These are phyloP conservation scores for Beauveria australis DNA, from an alignment of 2,329 filamentous ascomycete species.

Conservation along the genomic window DNA sequence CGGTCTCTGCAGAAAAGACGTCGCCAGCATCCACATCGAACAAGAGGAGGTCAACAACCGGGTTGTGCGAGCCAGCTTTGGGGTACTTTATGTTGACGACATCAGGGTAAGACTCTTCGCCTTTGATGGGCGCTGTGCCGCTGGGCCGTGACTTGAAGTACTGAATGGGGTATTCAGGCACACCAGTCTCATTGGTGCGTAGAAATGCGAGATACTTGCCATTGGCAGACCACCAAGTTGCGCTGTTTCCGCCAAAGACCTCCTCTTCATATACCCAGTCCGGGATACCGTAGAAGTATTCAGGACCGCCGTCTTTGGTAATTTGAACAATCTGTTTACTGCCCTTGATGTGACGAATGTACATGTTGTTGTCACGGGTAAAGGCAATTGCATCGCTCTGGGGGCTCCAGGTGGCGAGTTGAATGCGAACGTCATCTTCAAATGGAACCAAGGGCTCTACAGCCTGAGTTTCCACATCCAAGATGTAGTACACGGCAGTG, in stretches of 20 bases:
- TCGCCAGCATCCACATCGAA: slow-evolving; percentile 75
- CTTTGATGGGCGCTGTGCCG: slow-evolving; percentile 54
- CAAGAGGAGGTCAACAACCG: slow-evolving; percentile 78
- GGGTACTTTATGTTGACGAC: slow-evolving; percentile 92
- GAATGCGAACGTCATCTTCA: slow-evolving; percentile 57
- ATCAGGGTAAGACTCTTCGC: slow-evolving; percentile 85
- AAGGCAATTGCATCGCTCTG: slow-evolving; percentile 82
- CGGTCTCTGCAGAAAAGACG: slow-evolving; percentile 69
- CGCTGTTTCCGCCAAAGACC: slow-evolving; percentile 63
- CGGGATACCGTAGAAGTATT: slow-evolving; percentile 91
- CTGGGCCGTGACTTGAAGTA: slow-evolving; percentile 88
- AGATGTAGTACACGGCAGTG: slow-evolving; percentile 80
- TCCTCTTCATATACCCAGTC: slow-evolving; percentile 89
- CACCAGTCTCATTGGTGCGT: slow-evolving; percentile 84
- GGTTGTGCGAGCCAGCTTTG: slow-evolving; percentile 90
- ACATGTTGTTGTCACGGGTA: slow-evolving; percentile 85
- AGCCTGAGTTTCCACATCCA: slow-evolving; percentile 75
- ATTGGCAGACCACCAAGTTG: slow-evolving; percentile 92
- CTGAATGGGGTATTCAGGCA: slow-evolving; percentile 86
- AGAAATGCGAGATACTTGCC: slow-evolving; percentile 87
- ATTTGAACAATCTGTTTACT: slow-evolving; percentile 59
- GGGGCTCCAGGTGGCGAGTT: slow-evolving; percentile 86
- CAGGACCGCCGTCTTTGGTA: slow-evolving; percentile 75
- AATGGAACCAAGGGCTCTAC: slow-evolving; percentile 69
- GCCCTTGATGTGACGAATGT: slow-evolving; percentile 53